These are phyloP conservation scores for Eutrema japonicum DNA, from an alignment of 345 rosid species.

Conservation along the genomic window DNA sequence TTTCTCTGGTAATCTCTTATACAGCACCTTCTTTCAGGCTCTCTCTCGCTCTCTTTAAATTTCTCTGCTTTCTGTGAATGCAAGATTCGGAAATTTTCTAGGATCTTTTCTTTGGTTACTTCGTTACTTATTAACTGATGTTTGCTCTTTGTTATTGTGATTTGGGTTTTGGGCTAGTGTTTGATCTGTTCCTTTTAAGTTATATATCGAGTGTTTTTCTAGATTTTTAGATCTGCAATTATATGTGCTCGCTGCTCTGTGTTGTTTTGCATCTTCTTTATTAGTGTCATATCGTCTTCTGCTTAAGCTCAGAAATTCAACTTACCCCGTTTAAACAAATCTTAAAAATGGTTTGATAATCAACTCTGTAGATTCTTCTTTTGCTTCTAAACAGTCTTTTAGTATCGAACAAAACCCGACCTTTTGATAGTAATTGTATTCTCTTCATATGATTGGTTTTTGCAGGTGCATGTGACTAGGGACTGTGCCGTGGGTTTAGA, in stretches of 20 bases:
- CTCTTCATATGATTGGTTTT: slow-evolving; percentile 18
- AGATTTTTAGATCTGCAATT: slow-evolving; percentile 19
- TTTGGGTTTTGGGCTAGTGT: slow-evolving; percentile 5
- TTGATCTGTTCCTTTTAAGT: background rate
- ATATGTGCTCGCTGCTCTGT: background rate
- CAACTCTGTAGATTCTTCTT: background rate
- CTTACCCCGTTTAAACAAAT: background rate
- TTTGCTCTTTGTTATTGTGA: slow-evolving; percentile 8
- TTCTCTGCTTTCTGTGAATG: slow-evolving; percentile 22
- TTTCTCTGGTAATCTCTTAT: slow-evolving; percentile 23
- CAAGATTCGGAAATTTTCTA: slow-evolving; percentile 10
- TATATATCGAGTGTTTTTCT: background rate
- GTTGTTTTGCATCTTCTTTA: background rate
- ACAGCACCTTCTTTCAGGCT: background rate
- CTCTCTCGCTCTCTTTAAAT: slow-evolving; percentile 13
- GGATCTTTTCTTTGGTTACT: background rate
- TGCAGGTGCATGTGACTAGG: slow-evolving; percentile 41
- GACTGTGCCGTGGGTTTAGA: slow-evolving; percentile 21
- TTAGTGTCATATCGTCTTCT: background rate
- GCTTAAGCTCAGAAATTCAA: background rate
- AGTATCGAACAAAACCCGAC: background rate
- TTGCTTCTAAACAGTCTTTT: background rate
- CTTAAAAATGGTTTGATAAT: slow-evolving; percentile 8
- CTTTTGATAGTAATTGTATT: slow-evolving; percentile 12
- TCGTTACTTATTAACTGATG: background rate